These are phyloP conservation scores for Boechera retrofracta DNA, from an alignment of 345 rosid genomes.

Conservation along the genomic window DNA sequence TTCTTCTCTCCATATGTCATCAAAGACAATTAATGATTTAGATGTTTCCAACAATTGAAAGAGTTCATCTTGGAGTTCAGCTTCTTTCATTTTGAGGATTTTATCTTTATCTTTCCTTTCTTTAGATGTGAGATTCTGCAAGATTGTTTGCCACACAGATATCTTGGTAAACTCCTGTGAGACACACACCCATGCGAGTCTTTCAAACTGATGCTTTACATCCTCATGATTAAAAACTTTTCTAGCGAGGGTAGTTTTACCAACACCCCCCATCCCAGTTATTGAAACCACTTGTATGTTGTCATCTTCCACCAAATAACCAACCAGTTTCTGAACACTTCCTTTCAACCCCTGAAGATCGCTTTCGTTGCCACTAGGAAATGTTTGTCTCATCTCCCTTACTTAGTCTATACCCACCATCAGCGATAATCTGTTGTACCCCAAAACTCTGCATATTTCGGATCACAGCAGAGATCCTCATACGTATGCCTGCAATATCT, in stretches of 20 bases:
- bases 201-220: background rate
- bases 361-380: background rate
- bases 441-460: background rate
- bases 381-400: background rate
- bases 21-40: background rate
- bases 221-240: background rate
- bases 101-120: background rate
- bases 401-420: no score
- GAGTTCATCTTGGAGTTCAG: background rate
- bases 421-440: background rate
- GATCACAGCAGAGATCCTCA: conserved; percentile 37
- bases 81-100: background rate
- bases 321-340: background rate
- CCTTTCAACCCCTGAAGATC: background rate
- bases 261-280: conserved; percentile 18
- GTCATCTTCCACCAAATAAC: background rate
- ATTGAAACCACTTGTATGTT: background rate
- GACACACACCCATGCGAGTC: conserved; percentile 4
- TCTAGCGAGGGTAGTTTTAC: background rate
- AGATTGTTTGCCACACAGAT: background rate
- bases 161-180: background rate
- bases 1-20: background rate
- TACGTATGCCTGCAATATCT: conserved; percentile 21
- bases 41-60: background rate
- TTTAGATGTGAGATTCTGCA: background rate